Percentiles rank a stretch among this genome's conserved stretches.
Conservation (phyloP, 106 monocot species). For the Dendrobium catenatum region DNA sequence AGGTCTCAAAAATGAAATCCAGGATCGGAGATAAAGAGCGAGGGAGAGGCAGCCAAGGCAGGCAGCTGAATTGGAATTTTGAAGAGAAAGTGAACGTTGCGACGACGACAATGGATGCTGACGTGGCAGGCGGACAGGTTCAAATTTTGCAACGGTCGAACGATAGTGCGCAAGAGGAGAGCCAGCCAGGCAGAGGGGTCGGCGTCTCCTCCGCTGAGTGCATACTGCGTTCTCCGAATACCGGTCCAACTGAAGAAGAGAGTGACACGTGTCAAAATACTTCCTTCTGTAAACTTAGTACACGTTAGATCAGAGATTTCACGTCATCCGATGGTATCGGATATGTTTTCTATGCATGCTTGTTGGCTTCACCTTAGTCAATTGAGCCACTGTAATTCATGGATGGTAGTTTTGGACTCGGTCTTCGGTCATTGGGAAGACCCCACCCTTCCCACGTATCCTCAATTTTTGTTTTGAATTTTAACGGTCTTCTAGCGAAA, state of each 20-base stretch:
- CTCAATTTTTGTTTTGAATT: too few species aligned
- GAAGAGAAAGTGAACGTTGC: background rate
- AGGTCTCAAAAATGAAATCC: background rate
- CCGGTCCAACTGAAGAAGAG: background rate
- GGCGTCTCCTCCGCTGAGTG: background rate
- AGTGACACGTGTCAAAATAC: background rate
- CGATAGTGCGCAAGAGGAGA: background rate
- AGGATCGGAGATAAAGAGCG: background rate
- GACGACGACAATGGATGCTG: background rate
- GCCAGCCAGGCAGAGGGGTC: background rate
- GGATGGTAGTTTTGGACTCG: too few species aligned
- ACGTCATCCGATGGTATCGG: background rate
- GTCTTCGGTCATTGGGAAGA: too few species aligned
- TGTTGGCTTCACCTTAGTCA: too few species aligned
- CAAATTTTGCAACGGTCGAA: constrained; percentile 7
- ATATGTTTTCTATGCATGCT: too few species aligned
- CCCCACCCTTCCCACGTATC: too few species aligned
- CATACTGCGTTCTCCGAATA: too few species aligned
- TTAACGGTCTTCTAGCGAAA: too few species aligned
- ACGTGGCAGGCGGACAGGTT: background rate
- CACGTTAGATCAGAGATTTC: background rate
- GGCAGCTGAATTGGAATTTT: background rate
- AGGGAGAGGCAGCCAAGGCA: background rate
- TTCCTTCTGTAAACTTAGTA: background rate
- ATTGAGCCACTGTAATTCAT: too few species aligned